Base-by-base conservation (phyloP, 1,284 basidiomycete genomes). In the Malassezia furfur region DNA sequence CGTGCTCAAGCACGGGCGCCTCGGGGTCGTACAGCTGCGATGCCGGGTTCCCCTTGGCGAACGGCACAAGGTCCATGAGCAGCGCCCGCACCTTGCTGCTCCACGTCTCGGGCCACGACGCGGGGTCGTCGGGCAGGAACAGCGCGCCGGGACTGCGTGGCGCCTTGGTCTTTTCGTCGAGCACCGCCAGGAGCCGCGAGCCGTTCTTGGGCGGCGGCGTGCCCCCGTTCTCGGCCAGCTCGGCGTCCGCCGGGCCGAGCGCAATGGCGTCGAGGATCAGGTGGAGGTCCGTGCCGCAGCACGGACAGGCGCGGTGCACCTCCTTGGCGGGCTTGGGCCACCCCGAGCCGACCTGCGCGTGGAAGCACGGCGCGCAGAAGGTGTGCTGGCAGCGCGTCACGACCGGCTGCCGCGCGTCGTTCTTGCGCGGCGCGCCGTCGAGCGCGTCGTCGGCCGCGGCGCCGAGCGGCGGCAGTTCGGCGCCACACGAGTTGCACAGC, bases 371-470 rank as follows among this genome's bases (percentile, higher is more conserved):
- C 11, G 75, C 74, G 68, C 69, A 79, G 75, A 88, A 91, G 31
- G 96, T 79, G 75, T 98, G 94, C 69, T 90, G 87, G 76, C 94
- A 99, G 54, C 85, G 83, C 7, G 94, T 96, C 67, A 99, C 59
- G 11, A 75, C 66, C 6, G 72, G 66, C 30, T 56, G 81, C 72
- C 22, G 63, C 14, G 19, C 46, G 25, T 45, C 43, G 19, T n/a
- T 14, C 10, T 79, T 78, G 43, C 84, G 82, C 40, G 73, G 62
- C 48, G 83, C 83, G 48, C 75, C 75, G 8, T 78, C 70, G 37
- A 77, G 78, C 48, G 81, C 80, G 34, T 79, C 67, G 9, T 72
- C 68, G 28, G 54, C 58, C 9, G 56, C 57, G 8, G 54, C 61
- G 19, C 61, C 63, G 34, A 47, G 40, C 17, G 19, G 36, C 43